These are phyloP conservation scores for Perkinsus olseni DNA, from an alignment of 169 alveolate species.

Conservation along the genomic window DNA sequence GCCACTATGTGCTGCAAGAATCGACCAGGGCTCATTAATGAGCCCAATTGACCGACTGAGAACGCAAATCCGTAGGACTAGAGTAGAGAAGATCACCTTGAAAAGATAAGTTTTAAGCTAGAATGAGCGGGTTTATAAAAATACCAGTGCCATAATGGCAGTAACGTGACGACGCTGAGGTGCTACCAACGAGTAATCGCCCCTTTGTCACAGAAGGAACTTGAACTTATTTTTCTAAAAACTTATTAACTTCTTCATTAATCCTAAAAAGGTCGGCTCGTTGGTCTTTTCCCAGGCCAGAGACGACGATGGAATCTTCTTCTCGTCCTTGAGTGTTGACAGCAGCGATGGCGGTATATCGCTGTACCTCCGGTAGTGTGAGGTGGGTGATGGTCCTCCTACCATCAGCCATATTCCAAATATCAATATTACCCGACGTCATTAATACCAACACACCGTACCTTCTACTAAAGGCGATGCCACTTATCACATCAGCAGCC, in stretches of 20 bases:
- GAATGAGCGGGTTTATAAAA: not conserved
- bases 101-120: not conserved
- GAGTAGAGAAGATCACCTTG: not conserved
- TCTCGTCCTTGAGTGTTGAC: not conserved
- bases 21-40: too few relatives aligned
- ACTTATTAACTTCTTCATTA: not conserved
- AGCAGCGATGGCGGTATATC: not conserved
- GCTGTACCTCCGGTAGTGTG: not conserved
- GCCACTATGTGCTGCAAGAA: too few relatives aligned
- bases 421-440: not conserved
- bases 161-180: not conserved
- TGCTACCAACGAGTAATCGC: not conserved
- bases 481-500: not conserved
- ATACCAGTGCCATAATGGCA: not conserved
- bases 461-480: not conserved
- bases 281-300: not conserved
- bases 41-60: too few relatives aligned
- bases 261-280: not conserved
- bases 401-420: not conserved
- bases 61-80: not conserved
- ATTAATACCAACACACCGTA: not conserved
- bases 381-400: not conserved
- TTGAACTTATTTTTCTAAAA: not conserved
- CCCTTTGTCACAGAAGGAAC: too few relatives aligned
- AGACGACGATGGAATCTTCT: not conserved